These are phyloP conservation scores for Rhizoclosmatium globosum DNA, from an alignment of 192 early-diverging fungal genomes.

Conservation along the genomic window DNA sequence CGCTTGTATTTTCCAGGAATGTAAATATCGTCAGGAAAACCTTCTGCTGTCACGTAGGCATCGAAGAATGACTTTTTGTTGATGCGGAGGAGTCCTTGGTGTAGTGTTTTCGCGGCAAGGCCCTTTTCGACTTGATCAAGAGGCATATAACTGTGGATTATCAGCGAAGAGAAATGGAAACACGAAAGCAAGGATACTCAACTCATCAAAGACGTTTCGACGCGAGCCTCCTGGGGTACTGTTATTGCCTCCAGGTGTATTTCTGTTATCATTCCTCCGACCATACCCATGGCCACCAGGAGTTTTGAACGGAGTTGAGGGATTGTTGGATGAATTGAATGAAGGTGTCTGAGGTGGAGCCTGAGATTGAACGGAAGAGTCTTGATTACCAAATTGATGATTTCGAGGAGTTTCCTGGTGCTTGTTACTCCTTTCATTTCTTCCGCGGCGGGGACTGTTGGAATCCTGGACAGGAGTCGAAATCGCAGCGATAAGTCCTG, in stretches of 20 bases:
- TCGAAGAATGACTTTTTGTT: slow-evolving; percentile 86
- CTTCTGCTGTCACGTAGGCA: slow-evolving; percentile 86
- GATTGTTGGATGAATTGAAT: no score
- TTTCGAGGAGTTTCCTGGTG: neutral
- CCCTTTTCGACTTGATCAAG: slow-evolving; percentile 35
- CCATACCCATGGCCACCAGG: no score
- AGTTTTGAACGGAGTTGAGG: no score
- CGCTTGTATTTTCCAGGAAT: slow-evolving; percentile 76
- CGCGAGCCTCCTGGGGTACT: neutral
- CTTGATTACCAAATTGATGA: neutral
- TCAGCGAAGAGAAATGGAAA: neutral
- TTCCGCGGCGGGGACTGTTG: neutral
- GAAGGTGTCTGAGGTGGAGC: neutral
- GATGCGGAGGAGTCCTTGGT: slow-evolving; percentile 82
- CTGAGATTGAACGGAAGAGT: neutral
- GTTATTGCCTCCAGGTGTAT: neutral
- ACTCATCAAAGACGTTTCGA: slow-evolving; percentile 25
- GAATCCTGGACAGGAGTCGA: neutral
- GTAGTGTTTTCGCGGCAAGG: slow-evolving; percentile 49
- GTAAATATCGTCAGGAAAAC: slow-evolving; percentile 71
- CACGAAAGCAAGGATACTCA: neutral
- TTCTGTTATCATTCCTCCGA: neutral
- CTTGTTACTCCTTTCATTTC: neutral
- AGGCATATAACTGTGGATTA: slow-evolving; percentile 36
- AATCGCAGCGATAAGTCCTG: no score